Conservation (phyloP, 2,329 filamentous ascomycete genomes). For the Didymosphaeria variabile region DNA sequence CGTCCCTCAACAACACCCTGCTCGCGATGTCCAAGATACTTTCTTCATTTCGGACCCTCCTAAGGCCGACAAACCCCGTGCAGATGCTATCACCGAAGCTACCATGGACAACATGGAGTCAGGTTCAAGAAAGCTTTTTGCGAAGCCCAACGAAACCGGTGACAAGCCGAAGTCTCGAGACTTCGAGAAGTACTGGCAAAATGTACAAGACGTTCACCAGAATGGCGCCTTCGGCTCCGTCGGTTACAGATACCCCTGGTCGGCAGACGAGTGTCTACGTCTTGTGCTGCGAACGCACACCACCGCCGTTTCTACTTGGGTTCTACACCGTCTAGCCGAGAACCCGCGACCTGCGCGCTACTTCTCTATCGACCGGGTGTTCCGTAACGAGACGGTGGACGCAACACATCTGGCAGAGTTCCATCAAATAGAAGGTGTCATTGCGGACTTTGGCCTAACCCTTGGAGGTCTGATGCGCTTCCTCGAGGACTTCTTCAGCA, state of each 20-base stretch:
- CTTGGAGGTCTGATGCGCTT: slow-evolving; percentile 76
- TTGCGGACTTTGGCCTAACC: slow-evolving; percentile 93
- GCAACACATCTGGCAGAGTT: slow-evolving; percentile 97
- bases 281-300: slow-evolving; percentile 96
- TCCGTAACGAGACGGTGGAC: slow-evolving; percentile 97
- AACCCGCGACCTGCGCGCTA: slow-evolving; percentile 89
- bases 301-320: slow-evolving; percentile 88
- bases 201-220: slow-evolving; percentile 87
- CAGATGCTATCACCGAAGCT: slow-evolving; percentile 61
- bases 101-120: slow-evolving; percentile 60
- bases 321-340: slow-evolving; percentile 88
- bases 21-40: slow-evolving; percentile 95
- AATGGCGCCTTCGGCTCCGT: slow-evolving; percentile 92
- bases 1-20: slow-evolving; percentile 96
- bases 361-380: slow-evolving; percentile 98
- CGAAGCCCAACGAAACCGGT: slow-evolving; percentile 61
- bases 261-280: slow-evolving; percentile 82
- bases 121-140: slow-evolving; percentile 61
- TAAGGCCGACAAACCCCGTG: slow-evolving; percentile 72
- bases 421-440: slow-evolving; percentile 98
- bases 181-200: slow-evolving; percentile 88
- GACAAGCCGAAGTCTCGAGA: slow-evolving; percentile 65
- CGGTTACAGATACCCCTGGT: slow-evolving; percentile 96
- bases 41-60: slow-evolving; percentile 96
- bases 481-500: slow-evolving; percentile 93